A percentile compares a stretch with the other conserved stretches of the same genome.
These are phyloP conservation scores for Stephanodiscus triporus DNA, from an alignment of 108 stramenopile species.

Conservation along the genomic window DNA sequence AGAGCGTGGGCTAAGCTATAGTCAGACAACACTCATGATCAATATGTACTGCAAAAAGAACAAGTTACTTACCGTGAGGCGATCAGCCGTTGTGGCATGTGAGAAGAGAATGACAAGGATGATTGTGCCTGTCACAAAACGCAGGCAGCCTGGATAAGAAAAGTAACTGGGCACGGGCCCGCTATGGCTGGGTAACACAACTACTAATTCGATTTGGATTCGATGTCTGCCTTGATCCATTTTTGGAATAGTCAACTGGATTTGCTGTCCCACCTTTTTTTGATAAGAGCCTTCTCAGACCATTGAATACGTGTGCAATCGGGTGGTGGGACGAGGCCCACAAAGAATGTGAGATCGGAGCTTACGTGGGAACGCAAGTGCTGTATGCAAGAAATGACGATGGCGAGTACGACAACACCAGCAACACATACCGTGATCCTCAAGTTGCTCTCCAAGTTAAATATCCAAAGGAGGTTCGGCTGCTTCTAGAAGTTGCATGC, in stretches of 20 bases:
- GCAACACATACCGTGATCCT: neutral
- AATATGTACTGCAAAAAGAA: neutral
- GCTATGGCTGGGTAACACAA: neutral
- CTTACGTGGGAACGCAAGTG: neutral
- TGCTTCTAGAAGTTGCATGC: neutral
- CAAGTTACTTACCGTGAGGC: neutral
- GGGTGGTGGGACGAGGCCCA: conserved; percentile 1
- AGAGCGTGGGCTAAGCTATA: neutral
- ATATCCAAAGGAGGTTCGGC: neutral
- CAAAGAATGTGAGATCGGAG: conserved; percentile 2
- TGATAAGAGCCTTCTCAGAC: neutral
- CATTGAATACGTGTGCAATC: neutral
- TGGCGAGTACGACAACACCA: neutral
- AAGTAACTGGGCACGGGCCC: neutral
- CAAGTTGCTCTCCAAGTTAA: neutral
- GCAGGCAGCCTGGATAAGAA: neutral
- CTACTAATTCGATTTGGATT: neutral
- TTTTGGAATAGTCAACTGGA: neutral
- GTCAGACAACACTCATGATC: neutral
- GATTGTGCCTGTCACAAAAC: neutral
- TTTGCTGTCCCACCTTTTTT: neutral
- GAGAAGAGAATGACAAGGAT: neutral
- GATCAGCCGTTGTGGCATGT: neutral
- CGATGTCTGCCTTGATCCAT: neutral
- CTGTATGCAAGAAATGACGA: neutral